These are phyloP conservation scores for Exophiala aquamarina DNA, from an alignment of 2,329 filamentous ascomycete species.

Conservation along the genomic window DNA sequence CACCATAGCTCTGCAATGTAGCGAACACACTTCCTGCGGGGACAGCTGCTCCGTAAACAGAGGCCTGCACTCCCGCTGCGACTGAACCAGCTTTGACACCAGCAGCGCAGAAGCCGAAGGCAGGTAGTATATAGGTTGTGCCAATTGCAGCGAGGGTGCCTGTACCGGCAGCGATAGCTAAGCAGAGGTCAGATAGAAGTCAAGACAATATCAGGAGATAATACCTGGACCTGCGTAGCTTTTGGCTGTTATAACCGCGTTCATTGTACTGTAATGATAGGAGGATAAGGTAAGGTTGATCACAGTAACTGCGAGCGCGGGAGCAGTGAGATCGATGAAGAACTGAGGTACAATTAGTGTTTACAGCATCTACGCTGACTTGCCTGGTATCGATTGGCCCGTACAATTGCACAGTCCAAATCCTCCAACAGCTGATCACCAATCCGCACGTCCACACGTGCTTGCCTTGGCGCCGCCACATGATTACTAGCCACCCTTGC, in stretches of 20 bases:
- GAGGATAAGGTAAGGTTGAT: no score
- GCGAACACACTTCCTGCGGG: slow-evolving; percentile 9
- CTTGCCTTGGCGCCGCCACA: no score
- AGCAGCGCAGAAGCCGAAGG: slow-evolving; percentile 9
- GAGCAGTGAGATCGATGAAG: no score
- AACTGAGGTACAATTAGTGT: no score
- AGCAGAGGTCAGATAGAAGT: not conserved
- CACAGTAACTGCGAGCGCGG: no score
- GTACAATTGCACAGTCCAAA: no score
- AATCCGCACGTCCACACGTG: no score
- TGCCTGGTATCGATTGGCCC: no score
- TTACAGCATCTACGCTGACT: no score
- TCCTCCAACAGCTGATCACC: no score
- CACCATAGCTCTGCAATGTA: slow-evolving; percentile 12
- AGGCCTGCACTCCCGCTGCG: slow-evolving; percentile 8
- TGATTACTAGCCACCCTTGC: no score
- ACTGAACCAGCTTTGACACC: slow-evolving; percentile 10
- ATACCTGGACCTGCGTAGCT: slow-evolving; percentile 1
- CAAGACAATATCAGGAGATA: not conserved
- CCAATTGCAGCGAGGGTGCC: slow-evolving; percentile 8
- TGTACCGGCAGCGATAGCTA: slow-evolving; percentile 1
- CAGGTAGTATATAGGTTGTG: slow-evolving; percentile 7
- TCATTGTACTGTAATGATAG: no score
- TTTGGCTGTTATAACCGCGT: not conserved
- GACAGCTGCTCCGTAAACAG: slow-evolving; percentile 2